Evolutionary conservation across 345 rosid species (phyloP).

Genomic region (Melastoma malabathricum): DNA sequence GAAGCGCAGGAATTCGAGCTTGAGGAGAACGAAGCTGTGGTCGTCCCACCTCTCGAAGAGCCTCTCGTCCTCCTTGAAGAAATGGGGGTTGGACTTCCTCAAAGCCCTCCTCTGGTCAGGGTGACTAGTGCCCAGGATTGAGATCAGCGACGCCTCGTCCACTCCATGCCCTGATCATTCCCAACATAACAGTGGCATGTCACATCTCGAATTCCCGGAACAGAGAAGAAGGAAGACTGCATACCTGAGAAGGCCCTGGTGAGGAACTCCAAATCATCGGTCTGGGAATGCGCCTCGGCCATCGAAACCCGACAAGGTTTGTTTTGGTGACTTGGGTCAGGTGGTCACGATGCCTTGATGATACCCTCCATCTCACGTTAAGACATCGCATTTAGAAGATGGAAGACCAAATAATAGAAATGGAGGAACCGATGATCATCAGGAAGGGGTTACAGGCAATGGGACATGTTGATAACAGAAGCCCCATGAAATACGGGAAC

Average conservation of each 20-base stretch:
- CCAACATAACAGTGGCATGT: background rate
- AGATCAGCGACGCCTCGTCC: constrained; percentile 56
- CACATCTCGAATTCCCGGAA: background rate
- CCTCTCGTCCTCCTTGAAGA: constrained; percentile 64
- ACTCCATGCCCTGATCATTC: constrained; percentile 53
- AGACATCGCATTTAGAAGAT: no score
- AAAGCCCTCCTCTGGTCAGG: constrained; percentile 37
- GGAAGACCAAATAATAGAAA: no score
- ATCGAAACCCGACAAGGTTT: no score
- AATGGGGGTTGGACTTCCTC: constrained; percentile 35
- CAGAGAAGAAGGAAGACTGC: background rate
- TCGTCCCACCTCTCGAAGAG: constrained; percentile 66
- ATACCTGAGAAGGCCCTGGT: constrained; percentile 60
- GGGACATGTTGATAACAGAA: no score
- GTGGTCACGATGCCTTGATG: no score
- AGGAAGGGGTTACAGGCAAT: no score
- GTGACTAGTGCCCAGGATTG: constrained; percentile 39
- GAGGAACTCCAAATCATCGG: constrained; percentile 35
- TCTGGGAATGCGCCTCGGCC: constrained; percentile 18
- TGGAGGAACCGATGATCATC: no score
- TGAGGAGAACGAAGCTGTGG: constrained; percentile 32
- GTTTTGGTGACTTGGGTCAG: no score
- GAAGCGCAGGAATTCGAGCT: constrained; percentile 63
- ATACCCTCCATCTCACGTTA: no score
- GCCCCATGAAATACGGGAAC: no score